phyloP scores from a whole-genome alignment of 306 rosid species.

The Quillaja saponaria region DNA sequence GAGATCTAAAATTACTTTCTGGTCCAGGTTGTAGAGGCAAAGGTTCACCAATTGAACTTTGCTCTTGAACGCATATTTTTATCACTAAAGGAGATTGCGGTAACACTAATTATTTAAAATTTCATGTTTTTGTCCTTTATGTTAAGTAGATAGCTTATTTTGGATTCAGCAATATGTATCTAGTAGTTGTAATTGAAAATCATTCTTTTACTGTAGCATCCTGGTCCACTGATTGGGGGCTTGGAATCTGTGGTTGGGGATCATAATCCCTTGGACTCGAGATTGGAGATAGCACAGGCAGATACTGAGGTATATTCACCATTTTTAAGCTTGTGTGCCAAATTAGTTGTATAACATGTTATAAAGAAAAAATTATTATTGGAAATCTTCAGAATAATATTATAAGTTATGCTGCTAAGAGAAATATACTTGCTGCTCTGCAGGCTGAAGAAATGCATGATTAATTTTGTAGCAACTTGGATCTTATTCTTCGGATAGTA shows the following conservation, averaged over 20 bases:
- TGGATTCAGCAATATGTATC: constrained; percentile 15
- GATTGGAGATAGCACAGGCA: constrained; percentile 60
- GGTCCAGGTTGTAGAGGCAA: constrained; percentile 81
- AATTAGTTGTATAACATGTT: constrained; percentile 18
- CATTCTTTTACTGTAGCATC: constrained; percentile 54
- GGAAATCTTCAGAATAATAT: not conserved
- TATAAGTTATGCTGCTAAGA: constrained; percentile 11
- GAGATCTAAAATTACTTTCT: constrained; percentile 21
- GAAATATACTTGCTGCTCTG: not conserved
- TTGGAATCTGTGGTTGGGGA: constrained; percentile 83
- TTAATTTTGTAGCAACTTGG: no score
- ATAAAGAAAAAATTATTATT: not conserved
- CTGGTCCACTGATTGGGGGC: constrained; percentile 80
- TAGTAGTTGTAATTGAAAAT: constrained; percentile 11
- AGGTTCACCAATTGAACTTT: constrained; percentile 81
- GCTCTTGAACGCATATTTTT: constrained; percentile 72
- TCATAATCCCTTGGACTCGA: constrained; percentile 55
- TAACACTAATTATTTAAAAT: constrained; percentile 33
- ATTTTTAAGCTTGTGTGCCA: not conserved
- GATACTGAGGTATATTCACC: constrained; percentile 62
- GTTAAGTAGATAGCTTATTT: constrained; percentile 17
- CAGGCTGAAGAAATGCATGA: constrained; percentile 10
- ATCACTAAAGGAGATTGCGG: constrained; percentile 80
- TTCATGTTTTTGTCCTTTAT: constrained; percentile 10
- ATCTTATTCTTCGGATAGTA: constrained; percentile 14